These are phyloP conservation scores for Lactifluus echinatus DNA, from an alignment of 768 basidiomycete genomes.

Conservation along the genomic window DNA sequence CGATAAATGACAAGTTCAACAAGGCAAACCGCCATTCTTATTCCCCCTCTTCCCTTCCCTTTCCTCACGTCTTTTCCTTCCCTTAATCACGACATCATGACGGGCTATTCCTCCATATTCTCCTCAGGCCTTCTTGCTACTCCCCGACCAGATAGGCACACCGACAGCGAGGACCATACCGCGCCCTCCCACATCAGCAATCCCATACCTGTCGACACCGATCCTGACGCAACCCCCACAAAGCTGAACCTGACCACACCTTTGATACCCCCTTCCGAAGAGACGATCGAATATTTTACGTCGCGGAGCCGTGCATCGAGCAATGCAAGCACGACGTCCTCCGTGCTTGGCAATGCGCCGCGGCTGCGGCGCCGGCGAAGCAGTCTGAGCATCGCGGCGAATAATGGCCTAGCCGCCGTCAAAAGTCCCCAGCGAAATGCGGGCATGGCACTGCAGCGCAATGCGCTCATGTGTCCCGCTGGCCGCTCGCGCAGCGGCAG, in stretches of 20 bases:
- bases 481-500: constrained; percentile 16
- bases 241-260: constrained; percentile 19
- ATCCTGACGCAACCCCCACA: constrained; percentile 33
- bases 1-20: constrained; percentile 8
- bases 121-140: constrained; percentile 61
- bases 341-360: constrained; percentile 23
- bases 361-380: constrained; percentile 54
- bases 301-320: constrained; percentile 25
- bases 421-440: constrained; percentile 49
- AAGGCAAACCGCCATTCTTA: background rate
- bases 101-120: constrained; percentile 58
- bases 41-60: background rate
- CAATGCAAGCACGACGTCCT: constrained; percentile 20
- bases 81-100: constrained; percentile 22
- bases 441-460: constrained; percentile 42
- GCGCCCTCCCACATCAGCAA: constrained; percentile 21
- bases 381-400: constrained; percentile 44
- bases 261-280: constrained; percentile 22
- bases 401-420: constrained; percentile 48
- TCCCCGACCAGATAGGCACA: constrained; percentile 20
- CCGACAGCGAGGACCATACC: constrained; percentile 18
- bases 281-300: constrained; percentile 24
- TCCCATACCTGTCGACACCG: constrained; percentile 29
- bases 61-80: background rate
- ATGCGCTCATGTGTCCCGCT: constrained; percentile 32